Conservation (phyloP, 2,329 filamentous ascomycete genomes). For the Fusarium beomiforme region DNA sequence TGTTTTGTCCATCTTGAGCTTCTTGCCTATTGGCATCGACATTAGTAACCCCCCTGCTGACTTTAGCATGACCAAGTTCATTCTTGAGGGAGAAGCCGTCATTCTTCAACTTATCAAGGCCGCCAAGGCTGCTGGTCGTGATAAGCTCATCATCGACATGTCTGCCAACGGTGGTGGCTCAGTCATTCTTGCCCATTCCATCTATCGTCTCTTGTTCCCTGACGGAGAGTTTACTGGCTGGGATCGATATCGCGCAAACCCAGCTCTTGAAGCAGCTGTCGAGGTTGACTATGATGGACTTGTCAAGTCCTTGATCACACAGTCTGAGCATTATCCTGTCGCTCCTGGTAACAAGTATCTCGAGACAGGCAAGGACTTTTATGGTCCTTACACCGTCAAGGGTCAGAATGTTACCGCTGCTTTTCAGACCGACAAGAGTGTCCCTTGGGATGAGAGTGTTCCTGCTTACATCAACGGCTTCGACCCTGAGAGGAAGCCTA, state of each 20-base stretch:
- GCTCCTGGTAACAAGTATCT: constrained; percentile 14
- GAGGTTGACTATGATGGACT: constrained; percentile 33
- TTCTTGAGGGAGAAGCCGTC: constrained; percentile 32
- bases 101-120: constrained; percentile 31
- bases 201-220: constrained; percentile 38
- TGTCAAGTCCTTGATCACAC: constrained; percentile 16
- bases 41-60: not conserved
- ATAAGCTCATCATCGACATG: constrained; percentile 42
- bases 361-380: constrained; percentile 35
- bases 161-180: constrained; percentile 40
- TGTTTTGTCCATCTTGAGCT: constrained; percentile 38
- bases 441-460: constrained; percentile 13
- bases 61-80: constrained; percentile 18
- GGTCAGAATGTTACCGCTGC: constrained; percentile 37
- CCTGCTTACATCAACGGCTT: constrained; percentile 35
- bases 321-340: constrained; percentile 22
- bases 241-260: constrained; percentile 38
- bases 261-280: constrained; percentile 25
- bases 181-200: constrained; percentile 26
- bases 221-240: constrained; percentile 30
- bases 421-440: constrained; percentile 26
- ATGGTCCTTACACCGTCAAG: constrained; percentile 33
- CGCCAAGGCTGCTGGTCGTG: constrained; percentile 28
- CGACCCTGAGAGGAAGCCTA: constrained; percentile 20
- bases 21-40: constrained; percentile 31